Percentiles rank a stretch among this genome's conserved stretches.
Conservation (phyloP, 306 rosid genomes). For the Citrullus colocynthis region DNA sequence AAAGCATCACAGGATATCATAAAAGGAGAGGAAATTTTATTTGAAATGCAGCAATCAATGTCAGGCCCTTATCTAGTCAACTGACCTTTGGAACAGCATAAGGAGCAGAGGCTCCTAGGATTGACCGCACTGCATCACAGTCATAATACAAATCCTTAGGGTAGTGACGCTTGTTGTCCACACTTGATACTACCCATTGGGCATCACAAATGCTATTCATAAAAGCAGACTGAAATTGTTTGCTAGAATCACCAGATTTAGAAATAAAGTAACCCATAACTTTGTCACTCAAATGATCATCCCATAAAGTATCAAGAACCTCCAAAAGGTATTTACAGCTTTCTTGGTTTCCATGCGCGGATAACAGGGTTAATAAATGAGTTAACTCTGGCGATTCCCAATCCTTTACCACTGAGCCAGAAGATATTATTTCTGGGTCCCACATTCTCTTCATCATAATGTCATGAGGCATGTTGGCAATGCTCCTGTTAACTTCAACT, state of each 20-base stretch:
- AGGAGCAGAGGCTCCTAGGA: slow-evolving; percentile 68
- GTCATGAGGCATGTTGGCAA: slow-evolving; percentile 31
- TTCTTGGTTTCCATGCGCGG: slow-evolving; percentile 38
- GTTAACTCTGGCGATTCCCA: slow-evolving; percentile 80
- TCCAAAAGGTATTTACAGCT: slow-evolving; percentile 58
- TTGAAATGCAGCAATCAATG: neutral
- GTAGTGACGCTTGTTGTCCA: slow-evolving; percentile 58
- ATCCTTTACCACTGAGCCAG: slow-evolving; percentile 47
- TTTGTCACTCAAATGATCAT: slow-evolving; percentile 61
- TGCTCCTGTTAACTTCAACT: slow-evolving; percentile 50
- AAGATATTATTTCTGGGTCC: slow-evolving; percentile 50
- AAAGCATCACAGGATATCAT: neutral
- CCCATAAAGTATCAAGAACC: slow-evolving; percentile 77
- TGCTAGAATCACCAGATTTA: slow-evolving; percentile 30
- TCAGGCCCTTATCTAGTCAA: neutral
- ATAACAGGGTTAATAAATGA: slow-evolving; percentile 40
- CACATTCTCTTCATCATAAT: slow-evolving; percentile 28
- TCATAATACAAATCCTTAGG: slow-evolving; percentile 65
- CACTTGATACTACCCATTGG: slow-evolving; percentile 56
- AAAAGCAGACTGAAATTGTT: slow-evolving; percentile 58
- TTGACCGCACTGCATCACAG: slow-evolving; percentile 57
- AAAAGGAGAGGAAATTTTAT: neutral
- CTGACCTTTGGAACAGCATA: slow-evolving; percentile 90
- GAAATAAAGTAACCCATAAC: slow-evolving; percentile 31
- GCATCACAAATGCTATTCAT: slow-evolving; percentile 48